A percentile compares a stretch with the other conserved stretches of the same genome.
phyloP scores from a whole-genome alignment of 2,329 filamentous ascomycete genomes.

The Penicillium rolfsii region DNA sequence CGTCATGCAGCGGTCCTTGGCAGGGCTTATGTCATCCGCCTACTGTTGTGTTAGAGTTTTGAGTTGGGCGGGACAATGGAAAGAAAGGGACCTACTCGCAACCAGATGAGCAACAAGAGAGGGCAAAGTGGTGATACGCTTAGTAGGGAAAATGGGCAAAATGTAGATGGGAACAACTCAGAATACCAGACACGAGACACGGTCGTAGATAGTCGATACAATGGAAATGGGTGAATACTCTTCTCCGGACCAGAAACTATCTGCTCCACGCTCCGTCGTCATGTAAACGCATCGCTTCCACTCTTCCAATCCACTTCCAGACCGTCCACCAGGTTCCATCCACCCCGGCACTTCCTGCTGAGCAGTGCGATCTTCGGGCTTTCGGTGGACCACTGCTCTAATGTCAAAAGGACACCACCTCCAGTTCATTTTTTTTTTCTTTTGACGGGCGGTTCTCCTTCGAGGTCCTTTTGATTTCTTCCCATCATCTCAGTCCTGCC shows the following conservation, averaged over 20 bases:
- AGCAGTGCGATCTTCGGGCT: constrained; percentile 32
- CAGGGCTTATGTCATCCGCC: constrained; percentile 9
- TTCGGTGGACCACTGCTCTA: constrained; percentile 25
- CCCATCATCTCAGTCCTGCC: constrained; percentile 1
- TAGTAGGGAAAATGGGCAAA: too few relatives aligned
- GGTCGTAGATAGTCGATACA: too few relatives aligned
- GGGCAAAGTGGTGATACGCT: too few relatives aligned
- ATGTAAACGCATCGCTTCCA: constrained; percentile 20
- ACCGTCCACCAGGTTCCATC: constrained; percentile 25
- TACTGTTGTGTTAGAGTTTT: not conserved
- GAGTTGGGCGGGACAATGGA: not conserved
- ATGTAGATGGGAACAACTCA: too few relatives aligned
- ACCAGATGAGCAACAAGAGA: not conserved
- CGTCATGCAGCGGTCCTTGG: constrained; percentile 18
- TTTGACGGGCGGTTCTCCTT: not conserved
- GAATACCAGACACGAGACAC: too few relatives aligned
- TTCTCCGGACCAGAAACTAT: not conserved
- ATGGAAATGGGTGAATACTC: too few relatives aligned
- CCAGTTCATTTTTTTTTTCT: constrained; percentile 13
- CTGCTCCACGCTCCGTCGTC: constrained; percentile 33
- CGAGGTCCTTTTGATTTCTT: not conserved
- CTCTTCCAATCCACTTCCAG: constrained; percentile 30
- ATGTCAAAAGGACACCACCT: not conserved
- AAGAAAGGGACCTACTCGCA: too few relatives aligned
- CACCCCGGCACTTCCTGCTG: constrained; percentile 20